A percentile compares a stretch with the other conserved stretches of the same genome.
These are phyloP conservation scores for Rauvolfia tetraphylla DNA, from an alignment of 257 asterid genomes.

Conservation along the genomic window DNA sequence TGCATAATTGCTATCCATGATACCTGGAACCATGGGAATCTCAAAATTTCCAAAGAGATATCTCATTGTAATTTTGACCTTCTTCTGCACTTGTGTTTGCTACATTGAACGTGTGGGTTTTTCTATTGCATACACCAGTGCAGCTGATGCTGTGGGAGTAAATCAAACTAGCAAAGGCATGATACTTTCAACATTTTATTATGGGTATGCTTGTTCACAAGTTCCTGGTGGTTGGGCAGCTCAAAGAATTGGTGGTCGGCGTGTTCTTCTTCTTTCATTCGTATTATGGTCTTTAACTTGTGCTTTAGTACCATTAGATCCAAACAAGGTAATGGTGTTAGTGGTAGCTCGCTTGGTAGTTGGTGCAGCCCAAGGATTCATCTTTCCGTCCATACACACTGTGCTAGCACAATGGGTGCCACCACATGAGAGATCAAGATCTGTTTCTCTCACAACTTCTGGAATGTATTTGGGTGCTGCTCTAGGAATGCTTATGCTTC, in stretches of 20 bases:
- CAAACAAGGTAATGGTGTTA: constrained; percentile 47
- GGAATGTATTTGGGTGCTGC: constrained; percentile 98
- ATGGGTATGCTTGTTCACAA: constrained; percentile 91
- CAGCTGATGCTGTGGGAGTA: constrained; percentile 83
- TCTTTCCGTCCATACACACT: constrained; percentile 93
- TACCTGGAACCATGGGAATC: constrained; percentile 44
- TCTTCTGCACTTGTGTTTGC: constrained; percentile 86
- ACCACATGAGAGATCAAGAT: constrained; percentile 84
- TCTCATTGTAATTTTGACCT: constrained; percentile 64
- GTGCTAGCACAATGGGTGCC: constrained; percentile 98
- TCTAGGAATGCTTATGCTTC: constrained; percentile 73
- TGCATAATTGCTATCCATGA: not conserved
- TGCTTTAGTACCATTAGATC: constrained; percentile 76
- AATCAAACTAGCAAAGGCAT: constrained; percentile 83
- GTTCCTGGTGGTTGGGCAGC: constrained; percentile 99
- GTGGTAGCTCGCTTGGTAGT: constrained; percentile 87
- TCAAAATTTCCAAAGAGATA: constrained; percentile 63
- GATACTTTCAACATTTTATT: constrained; percentile 81
- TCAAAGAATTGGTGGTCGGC: constrained; percentile 80
- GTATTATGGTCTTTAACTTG: constrained; percentile 82
- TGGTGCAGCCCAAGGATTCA: constrained; percentile 95
- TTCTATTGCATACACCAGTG: constrained; percentile 86
- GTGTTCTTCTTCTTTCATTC: constrained; percentile 77
- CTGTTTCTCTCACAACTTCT: constrained; percentile 86
- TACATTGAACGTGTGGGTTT: constrained; percentile 91